phyloP scores from a whole-genome alignment of 495 filamentous ascomycete genomes.

The Thozetella sp. region DNA sequence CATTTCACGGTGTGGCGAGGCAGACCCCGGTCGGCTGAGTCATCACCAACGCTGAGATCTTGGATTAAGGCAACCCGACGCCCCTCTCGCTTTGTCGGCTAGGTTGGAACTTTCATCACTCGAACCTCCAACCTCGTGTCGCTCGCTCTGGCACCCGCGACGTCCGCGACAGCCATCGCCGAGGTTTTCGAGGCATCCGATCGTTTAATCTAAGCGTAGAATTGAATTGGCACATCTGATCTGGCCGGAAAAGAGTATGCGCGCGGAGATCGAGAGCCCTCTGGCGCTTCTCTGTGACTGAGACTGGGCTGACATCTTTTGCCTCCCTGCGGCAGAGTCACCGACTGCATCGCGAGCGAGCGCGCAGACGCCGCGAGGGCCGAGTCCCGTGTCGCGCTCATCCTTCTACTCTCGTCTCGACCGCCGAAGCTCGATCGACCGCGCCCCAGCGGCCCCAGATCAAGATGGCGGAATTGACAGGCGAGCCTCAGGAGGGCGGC shows the following conservation, averaged over 20 bases:
- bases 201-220: not conserved
- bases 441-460: not conserved
- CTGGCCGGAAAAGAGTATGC: not conserved
- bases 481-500: slow-evolving; percentile 11
- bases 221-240: not conserved
- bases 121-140: not conserved
- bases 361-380: not conserved
- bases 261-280: not conserved
- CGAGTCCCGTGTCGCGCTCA: not conserved
- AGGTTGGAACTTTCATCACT: not conserved
- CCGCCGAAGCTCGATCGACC: not conserved
- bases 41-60: not conserved
- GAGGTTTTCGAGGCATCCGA: not conserved
- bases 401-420: slow-evolving; percentile 7
- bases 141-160: not conserved
- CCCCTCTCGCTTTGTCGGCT: not conserved
- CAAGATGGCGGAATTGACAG: slow-evolving; percentile 13
- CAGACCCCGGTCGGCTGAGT: not conserved
- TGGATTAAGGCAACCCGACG: not conserved
- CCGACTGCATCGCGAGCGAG: not conserved
- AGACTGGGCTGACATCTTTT: not conserved
- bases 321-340: not conserved
- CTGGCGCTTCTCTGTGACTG: not conserved
- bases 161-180: not conserved
- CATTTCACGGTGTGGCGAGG: too few relatives aligned